Evolutionary conservation across 495 filamentous ascomycete genomes (phyloP), one percentile per base, ranked within the genome.

Genomic region (Penicillium daleae): DNA sequence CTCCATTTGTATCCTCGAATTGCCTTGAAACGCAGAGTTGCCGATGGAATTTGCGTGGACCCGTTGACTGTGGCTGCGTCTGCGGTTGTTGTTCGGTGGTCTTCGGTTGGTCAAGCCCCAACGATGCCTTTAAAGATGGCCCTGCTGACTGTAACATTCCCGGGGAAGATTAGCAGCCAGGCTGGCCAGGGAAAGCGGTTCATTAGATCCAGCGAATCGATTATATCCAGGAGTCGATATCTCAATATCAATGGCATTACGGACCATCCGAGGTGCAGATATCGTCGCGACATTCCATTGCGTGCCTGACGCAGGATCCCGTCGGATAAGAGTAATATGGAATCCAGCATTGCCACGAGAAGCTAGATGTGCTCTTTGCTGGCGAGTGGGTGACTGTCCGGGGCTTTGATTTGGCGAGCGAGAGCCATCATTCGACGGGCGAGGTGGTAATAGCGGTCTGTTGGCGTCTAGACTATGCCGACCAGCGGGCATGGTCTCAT

Each of bases 241-340:
- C 7, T 90, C 86, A 48, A 93, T 83, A 66, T 85, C 78, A 50
- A 90, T 75, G 3, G 72, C 60, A 57, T 71, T 74, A 29, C 59
- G 69, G 49, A 80, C 73, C 56, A 70, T 60, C 19, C 63, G 66
- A 5, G 73, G 64, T 5, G 80, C 84, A 22, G 81, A 80, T 42
- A 97, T 86, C 44, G 78, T 89, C 6, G 89, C 92, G 29, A 97
- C 87, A 66, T 97, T 97, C 91, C 92, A 97, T 72, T 99, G 95
- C 40, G 81, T 83, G 12, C 88, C 87, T 27, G 89, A 88, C 1
- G 85, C 79, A 3, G 92, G 90, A 75, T 97, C 92, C 35, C 95
- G 90, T 15, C 95, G 89, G 56, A 99, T 97, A 13, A 99, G 77
- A 0, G 90, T 96, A 32, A 97, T 83, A n/a, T 87, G 86, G 82